These are phyloP conservation scores for Ceratocystis harringtonii DNA, from an alignment of 2,329 filamentous ascomycete genomes.

Conservation along the genomic window DNA sequence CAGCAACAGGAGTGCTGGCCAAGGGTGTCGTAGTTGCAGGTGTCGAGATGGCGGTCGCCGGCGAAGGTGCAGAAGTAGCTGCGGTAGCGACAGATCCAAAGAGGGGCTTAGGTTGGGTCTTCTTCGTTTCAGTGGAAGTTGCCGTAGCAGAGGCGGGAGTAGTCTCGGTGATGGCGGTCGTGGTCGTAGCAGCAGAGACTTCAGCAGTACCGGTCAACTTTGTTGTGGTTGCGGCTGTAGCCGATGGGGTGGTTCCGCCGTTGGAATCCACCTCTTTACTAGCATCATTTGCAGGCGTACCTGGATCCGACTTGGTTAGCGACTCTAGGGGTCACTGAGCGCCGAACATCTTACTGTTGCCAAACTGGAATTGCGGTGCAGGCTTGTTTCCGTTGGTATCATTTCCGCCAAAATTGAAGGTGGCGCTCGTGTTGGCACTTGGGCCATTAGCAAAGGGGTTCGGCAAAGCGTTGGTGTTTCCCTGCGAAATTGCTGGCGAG, in stretches of 20 bases:
- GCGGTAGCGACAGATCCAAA: conserved; percentile 2
- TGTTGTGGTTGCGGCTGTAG: background rate
- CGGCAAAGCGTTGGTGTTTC: conserved; percentile 11
- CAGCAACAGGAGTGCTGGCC: background rate
- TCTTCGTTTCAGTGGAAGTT: background rate
- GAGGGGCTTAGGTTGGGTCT: background rate
- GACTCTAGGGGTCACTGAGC: conserved; percentile 17
- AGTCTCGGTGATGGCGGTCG: background rate
- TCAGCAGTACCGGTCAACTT: conserved; percentile 7
- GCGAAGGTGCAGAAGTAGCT: background rate
- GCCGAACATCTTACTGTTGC: conserved; percentile 17
- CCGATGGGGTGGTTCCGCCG: background rate
- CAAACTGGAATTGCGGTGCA: conserved; percentile 15
- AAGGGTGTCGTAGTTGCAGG: background rate
- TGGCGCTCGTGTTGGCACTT: background rate
- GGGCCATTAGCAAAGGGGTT: conserved; percentile 14
- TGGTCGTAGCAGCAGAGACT: background rate
- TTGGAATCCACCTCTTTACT: conserved; percentile 10
- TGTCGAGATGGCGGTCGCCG: background rate
- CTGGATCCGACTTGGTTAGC: conserved; percentile 20
- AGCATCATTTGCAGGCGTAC: conserved; percentile 16
- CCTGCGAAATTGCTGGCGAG: conserved; percentile 16
- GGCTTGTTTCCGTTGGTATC: conserved; percentile 14
- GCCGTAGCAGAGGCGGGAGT: background rate
- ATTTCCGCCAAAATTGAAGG: conserved; percentile 15